Evolutionary conservation across 2,329 filamentous ascomycete genomes (phyloP), one percentile per base, ranked within the genome.

Genomic region (Cephalotrichum gorgonifer): DNA sequence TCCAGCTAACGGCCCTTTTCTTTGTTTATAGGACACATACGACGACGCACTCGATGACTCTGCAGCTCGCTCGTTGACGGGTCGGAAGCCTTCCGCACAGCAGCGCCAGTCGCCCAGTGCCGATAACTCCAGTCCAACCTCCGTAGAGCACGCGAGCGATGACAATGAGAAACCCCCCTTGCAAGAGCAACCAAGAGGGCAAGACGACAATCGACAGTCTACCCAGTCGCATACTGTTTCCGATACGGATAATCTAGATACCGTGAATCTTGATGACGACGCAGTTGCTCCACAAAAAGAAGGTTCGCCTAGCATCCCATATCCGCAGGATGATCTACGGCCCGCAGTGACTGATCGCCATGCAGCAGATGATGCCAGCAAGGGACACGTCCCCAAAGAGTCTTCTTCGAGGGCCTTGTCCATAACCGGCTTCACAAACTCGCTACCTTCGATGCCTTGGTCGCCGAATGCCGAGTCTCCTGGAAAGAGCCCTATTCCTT

Each of bases 11-110:
- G n/a, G n/a, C n/a, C 12, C 33, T 26, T 48, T 27, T 38, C 44
- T 26, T 15, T 51, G 49, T 33, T 50, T 52, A 47, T 55, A 88
- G 83, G 84, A 90, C 58, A 78, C 78, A 15, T 95, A 94, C 60
- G 88, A 95, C 68, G 88, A 95, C 72, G 88, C 87, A 49, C 70
- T 79, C 56, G 85, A 87, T 64, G 78, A 74, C 52, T 66, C 71
- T 43, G 82, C 79, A 30, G 71, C 78, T 47, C 78, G 84, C 52
- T 88, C 84, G 25, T 66, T 88, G 53, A 81, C 76, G 33, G 72
- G 71, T 55, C 67, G 73, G 60, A 70, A 64, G 46, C 52, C 60
- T 20, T 66, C 68, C 9, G 28, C 44, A 30, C 42, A 41, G 26
- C 42, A 30, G 20, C 31, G 12, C 39, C 47, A 20, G 43, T 27